Conservation (phyloP, 2,329 filamentous ascomycete species). For the Pseudogymnoascus sp. region DNA sequence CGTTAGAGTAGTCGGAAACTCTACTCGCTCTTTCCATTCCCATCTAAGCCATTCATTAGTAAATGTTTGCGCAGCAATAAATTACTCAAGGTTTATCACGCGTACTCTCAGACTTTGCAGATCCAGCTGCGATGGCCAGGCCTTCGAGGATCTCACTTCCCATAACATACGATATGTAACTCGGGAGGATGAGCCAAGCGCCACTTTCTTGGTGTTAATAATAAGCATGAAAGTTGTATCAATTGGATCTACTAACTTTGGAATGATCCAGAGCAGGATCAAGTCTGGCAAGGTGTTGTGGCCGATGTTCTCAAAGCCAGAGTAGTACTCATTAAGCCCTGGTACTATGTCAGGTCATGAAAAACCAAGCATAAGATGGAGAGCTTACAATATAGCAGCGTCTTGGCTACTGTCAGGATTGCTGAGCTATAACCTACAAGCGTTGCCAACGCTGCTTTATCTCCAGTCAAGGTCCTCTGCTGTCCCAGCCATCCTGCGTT, state of each 20-base stretch:
- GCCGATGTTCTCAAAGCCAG: conserved; percentile 50
- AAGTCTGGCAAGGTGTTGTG: conserved; percentile 49
- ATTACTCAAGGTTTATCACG: background rate
- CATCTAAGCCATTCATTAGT: background rate
- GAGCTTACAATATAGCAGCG: conserved; percentile 53
- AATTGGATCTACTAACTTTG: conserved; percentile 46
- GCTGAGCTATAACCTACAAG: conserved; percentile 50
- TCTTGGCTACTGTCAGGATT: conserved; percentile 60
- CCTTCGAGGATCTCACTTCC: conserved; percentile 53
- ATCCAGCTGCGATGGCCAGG: conserved; percentile 37
- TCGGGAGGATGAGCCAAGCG: conserved; percentile 54
- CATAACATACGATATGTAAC: conserved; percentile 53
- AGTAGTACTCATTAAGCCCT: conserved; percentile 54
- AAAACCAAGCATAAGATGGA: background rate
- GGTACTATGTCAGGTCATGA: conserved; percentile 9
- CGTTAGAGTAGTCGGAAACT: background rate
- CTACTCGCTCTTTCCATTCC: background rate
- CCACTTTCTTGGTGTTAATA: conserved; percentile 40
- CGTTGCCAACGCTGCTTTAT: conserved; percentile 43
- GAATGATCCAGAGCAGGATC: conserved; percentile 53
- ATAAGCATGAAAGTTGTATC: background rate
- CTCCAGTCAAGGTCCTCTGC: conserved; percentile 42
- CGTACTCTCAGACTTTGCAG: background rate
- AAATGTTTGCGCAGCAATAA: background rate
- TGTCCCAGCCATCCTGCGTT: conserved; percentile 37